Conservation (phyloP, 306 rosid species). For the Lotus japonicus region DNA sequence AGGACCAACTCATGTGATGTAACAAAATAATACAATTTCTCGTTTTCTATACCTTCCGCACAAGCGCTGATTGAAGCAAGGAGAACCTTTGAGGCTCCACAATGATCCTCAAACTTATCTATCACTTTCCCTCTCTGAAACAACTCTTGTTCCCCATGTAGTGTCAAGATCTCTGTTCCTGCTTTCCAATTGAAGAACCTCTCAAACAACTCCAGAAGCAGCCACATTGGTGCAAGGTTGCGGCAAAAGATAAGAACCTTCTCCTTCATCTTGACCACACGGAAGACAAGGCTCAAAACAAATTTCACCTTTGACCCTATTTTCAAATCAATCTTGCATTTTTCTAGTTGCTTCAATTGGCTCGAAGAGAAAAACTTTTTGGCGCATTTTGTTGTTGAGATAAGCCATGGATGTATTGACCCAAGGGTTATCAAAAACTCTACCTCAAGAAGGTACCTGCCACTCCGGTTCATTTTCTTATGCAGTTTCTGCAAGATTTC, state of each 20-base stretch:
- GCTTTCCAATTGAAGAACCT: too few species aligned
- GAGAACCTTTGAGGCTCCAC: slow-evolving; percentile 57
- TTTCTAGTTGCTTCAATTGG: slow-evolving; percentile 50
- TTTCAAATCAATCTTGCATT: slow-evolving; percentile 53
- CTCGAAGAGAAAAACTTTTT: slow-evolving; percentile 40
- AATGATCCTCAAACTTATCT: slow-evolving; percentile 68
- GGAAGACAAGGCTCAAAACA: too few species aligned
- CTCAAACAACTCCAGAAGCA: too few species aligned
- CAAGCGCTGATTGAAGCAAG: slow-evolving; percentile 96
- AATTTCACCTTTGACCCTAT: too few species aligned
- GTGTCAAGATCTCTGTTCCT: too few species aligned
- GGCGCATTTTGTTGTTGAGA: slow-evolving; percentile 61
- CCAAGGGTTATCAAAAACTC: slow-evolving; percentile 91
- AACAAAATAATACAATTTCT: too few species aligned
- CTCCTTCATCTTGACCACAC: too few species aligned
- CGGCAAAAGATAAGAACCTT: too few species aligned
- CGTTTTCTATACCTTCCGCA: too few species aligned
- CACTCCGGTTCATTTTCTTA: slow-evolving; percentile 42
- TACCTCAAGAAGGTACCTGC: slow-evolving; percentile 69
- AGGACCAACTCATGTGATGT: too few species aligned
- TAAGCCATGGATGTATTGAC: slow-evolving; percentile 91
- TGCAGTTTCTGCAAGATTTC: too few species aligned
- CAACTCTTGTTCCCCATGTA: slow-evolving; percentile 77
- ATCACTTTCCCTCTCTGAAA: slow-evolving; percentile 84
- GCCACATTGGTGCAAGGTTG: too few species aligned